Base-by-base conservation (phyloP, 176 grass and related monocot genomes). In the Rhynchospora pubera region DNA sequence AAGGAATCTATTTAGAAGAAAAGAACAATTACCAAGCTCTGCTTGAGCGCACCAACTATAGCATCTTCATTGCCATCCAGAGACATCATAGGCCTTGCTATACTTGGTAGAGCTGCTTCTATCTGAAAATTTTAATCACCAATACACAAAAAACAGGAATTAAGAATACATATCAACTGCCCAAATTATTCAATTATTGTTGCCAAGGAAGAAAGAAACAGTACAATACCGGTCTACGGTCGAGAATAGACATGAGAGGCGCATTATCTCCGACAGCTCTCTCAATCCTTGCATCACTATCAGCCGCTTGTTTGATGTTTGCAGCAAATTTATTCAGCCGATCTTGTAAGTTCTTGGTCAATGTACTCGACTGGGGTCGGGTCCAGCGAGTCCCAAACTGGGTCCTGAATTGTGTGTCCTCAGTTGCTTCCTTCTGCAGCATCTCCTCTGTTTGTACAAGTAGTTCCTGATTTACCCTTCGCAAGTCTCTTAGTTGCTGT, bases 51-150 rank as follows among this genome's bases (percentile, higher is more conserved):
- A 80, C 93, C 97, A 82, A 99, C 91, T 87, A 96, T 90, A 57
- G 97, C 93, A 99, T 99, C 97, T 84, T 99, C 97, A 88, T 99
- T 99, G 22, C 89, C 91, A 89, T 99, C 97, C 89, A 99, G 90
- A 32, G 97, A 96, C 97, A 99, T 96, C 45, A 99, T 99, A 89
- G 97, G 97, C 86, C 93, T 95, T 39, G 97, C 91, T 83, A 99
- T 87, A 86, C 93, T 99, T 79, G 97, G 97, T 77, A 99, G 87
- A 86, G 97, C 97, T 78, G 93, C 83, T 83, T 99, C 97, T 91
- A 99, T 99, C 97, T 99, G 91, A 74, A 89, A 82, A 22, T 24
- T 75, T 72, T 75, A 10, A 16, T 18, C 13, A 56, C 11, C 48
- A 32, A 47, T 46, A 66, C 22, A 82, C 52, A 82, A 62, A 82